A percentile compares a stretch with the other conserved stretches of the same genome.
Conservation (phyloP, 371 early-diverging fungal genomes). For the Mucor piriformis region DNA sequence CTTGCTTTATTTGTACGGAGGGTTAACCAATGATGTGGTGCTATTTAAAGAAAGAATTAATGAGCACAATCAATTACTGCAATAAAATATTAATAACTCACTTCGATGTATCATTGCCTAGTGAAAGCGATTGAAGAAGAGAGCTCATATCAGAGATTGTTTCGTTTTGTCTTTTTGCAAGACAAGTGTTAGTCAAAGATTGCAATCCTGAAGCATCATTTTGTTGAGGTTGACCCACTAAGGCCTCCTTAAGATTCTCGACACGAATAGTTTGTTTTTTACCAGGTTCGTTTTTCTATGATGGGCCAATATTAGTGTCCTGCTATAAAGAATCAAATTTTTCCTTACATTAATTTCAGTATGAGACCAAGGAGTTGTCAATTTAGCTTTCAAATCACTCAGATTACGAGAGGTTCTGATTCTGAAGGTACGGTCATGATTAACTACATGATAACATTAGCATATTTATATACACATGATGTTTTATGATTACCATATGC, state of each 20-base stretch:
- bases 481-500: slow-evolving; percentile 28
- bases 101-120: slow-evolving; percentile 26
- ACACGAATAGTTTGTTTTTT: slow-evolving; percentile 46
- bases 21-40: slow-evolving; percentile 29
- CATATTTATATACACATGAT: too few species aligned
- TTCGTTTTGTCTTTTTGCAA: slow-evolving; percentile 33
- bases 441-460: slow-evolving; percentile 15
- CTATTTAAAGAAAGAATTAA: slow-evolving; percentile 6
- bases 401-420: slow-evolving; percentile 53
- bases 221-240: slow-evolving; percentile 21
- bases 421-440: slow-evolving; percentile 43
- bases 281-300: slow-evolving; percentile 27
- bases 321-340: not conserved
- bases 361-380: slow-evolving; percentile 44
- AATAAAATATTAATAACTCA: slow-evolving; percentile 9
- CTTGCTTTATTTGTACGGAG: slow-evolving; percentile 29
- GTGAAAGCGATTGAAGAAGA: slow-evolving; percentile 43
- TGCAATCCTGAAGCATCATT: not conserved
- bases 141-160: slow-evolving; percentile 39
- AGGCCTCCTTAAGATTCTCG: slow-evolving; percentile 53
- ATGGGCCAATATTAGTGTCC: not conserved
- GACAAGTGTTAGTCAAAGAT: slow-evolving; percentile 18
- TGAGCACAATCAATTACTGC: not conserved
- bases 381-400: slow-evolving; percentile 50
- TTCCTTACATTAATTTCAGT: slow-evolving; percentile 30